Evolutionary conservation across 2,329 filamentous ascomycete species (phyloP).

Genomic region (Pseudopyrenochaeta lycopersici): DNA sequence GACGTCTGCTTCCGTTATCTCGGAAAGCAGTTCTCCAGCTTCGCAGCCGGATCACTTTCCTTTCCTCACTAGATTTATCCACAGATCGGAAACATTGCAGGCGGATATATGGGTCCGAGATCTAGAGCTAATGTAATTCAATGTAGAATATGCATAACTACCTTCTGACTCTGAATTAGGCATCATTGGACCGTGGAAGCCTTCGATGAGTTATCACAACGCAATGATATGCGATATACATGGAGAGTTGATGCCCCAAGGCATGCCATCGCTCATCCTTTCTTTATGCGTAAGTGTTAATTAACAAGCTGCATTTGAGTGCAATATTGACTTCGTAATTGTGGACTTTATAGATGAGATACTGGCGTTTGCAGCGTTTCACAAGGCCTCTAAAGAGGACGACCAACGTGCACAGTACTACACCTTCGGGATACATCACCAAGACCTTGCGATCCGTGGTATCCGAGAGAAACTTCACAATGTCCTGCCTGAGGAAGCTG

Average conservation of each 20-base stretch:
- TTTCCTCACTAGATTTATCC: conserved; percentile 42
- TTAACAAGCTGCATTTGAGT: background rate
- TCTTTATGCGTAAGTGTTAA: conserved; percentile 40
- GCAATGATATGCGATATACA: conserved; percentile 35
- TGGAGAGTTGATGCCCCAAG: conserved; percentile 48
- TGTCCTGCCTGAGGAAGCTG: conserved; percentile 41
- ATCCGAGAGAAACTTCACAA: conserved; percentile 40
- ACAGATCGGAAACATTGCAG: conserved; percentile 28
- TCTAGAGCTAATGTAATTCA: conserved; percentile 44
- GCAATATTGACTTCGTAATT: background rate
- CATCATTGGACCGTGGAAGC: conserved; percentile 46
- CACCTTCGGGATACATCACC: conserved; percentile 46
- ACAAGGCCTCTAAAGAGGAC: conserved; percentile 44
- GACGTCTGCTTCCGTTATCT: conserved; percentile 10
- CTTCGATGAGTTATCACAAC: conserved; percentile 30
- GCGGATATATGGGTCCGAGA: conserved; percentile 43
- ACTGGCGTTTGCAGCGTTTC: conserved; percentile 51
- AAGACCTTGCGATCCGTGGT: conserved; percentile 46
- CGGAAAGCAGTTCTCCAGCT: conserved; percentile 35
- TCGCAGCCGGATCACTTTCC: conserved; percentile 42
- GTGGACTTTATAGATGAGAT: conserved; percentile 41
- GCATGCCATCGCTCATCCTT: conserved; percentile 45
- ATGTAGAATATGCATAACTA: background rate
- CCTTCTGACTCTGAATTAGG: conserved; percentile 23
- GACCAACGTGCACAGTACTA: conserved; percentile 39